These are phyloP conservation scores for Rhizopus sp. DNA, from an alignment of 371 early-diverging fungal genomes.

Conservation along the genomic window DNA sequence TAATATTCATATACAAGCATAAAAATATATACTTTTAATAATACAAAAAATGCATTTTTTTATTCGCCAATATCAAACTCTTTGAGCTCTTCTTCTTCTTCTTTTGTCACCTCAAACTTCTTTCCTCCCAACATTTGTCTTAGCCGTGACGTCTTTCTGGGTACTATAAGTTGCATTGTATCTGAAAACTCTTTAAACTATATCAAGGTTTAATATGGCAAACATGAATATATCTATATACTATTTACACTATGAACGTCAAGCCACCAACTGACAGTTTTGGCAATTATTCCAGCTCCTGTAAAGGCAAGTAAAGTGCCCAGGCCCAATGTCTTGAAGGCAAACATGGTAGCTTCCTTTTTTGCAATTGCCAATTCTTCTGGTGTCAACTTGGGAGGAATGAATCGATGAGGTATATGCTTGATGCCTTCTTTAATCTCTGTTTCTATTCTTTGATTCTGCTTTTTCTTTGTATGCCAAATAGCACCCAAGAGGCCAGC, in stretches of 20 bases:
- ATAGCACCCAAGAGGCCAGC: constrained; percentile 48
- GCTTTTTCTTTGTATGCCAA: constrained; percentile 49
- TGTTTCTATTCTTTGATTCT: constrained; percentile 29
- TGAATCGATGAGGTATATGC: constrained; percentile 15
- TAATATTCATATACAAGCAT: no score
- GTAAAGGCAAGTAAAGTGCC: constrained; percentile 47
- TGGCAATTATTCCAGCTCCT: constrained; percentile 37
- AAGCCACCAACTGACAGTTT: constrained; percentile 37
- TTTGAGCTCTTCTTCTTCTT: constrained; percentile 36
- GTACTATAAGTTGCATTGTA: constrained; percentile 45
- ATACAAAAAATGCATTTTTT: background rate
- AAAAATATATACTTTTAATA: no score
- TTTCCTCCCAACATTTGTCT: constrained; percentile 40
- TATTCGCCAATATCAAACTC: constrained; percentile 19
- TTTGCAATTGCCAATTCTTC: constrained; percentile 44
- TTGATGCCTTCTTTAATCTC: constrained; percentile 23
- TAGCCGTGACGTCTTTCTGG: constrained; percentile 33
- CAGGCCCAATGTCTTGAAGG: constrained; percentile 45
- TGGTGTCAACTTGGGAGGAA: constrained; percentile 45
- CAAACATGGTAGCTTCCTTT: constrained; percentile 40
- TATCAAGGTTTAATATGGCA: background rate
- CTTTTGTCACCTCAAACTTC: constrained; percentile 34
- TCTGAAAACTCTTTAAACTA: constrained; percentile 51
- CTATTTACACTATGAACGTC: constrained; percentile 50
- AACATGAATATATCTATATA: background rate